These are phyloP conservation scores for Sclerospora graminicola DNA, from an alignment of 352 stramenopile genomes.

Conservation along the genomic window DNA sequence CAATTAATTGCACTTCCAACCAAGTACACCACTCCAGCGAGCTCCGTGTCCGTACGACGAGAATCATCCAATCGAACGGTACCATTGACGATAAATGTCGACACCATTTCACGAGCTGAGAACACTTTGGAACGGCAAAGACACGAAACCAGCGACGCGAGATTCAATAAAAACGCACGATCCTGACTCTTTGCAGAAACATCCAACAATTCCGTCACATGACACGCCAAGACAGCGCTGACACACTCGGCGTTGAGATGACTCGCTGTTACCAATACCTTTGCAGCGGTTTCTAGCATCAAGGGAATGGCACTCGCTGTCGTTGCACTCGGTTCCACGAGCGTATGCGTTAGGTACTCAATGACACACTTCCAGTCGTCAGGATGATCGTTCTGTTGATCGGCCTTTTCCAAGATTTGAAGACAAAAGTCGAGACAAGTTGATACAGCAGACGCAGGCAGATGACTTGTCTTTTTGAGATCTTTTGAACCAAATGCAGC, in stretches of 20 bases:
- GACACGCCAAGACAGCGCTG: slow-evolving; percentile 11
- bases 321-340: slow-evolving; percentile 17
- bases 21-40: slow-evolving; percentile 23
- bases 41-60: slow-evolving; percentile 1
- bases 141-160: slow-evolving; percentile 22
- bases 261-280: slow-evolving; percentile 25
- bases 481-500: slow-evolving; percentile 18
- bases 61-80: slow-evolving; percentile 10
- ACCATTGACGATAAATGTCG: slow-evolving; percentile 14
- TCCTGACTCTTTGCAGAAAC: slow-evolving; percentile 18
- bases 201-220: slow-evolving; percentile 15
- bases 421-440: slow-evolving; percentile 50
- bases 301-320: not conserved
- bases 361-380: slow-evolving; percentile 25
- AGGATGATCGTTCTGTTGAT: slow-evolving; percentile 3
- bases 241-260: slow-evolving; percentile 21
- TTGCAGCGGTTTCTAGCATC: slow-evolving; percentile 30
- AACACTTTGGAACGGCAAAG: slow-evolving; percentile 13
- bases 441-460: slow-evolving; percentile 27
- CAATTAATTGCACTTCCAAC: slow-evolving; percentile 26
- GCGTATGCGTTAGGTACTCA: slow-evolving; percentile 39
- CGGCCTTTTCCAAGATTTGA: slow-evolving; percentile 24
- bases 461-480: slow-evolving; percentile 32
- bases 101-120: slow-evolving; percentile 9
- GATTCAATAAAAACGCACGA: slow-evolving; percentile 26